phyloP scores from a whole-genome alignment of 306 rosid genomes.

The Prunus davidiana region DNA sequence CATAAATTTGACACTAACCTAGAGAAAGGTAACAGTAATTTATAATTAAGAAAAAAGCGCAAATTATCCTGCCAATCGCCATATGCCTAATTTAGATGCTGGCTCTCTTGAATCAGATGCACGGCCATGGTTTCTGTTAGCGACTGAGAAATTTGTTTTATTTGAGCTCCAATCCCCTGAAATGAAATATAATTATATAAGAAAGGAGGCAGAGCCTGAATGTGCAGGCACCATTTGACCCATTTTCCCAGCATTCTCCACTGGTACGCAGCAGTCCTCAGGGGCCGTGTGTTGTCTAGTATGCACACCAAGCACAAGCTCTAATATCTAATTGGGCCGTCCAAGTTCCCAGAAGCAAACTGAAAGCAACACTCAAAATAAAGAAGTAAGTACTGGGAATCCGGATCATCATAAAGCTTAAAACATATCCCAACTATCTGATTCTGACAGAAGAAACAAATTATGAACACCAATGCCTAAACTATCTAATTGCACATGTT shows the following conservation, averaged over 20 bases:
- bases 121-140: conserved; percentile 2
- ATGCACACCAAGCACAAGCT: conserved; percentile 1
- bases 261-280: conserved; percentile 17
- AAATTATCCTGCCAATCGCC: not conserved
- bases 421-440: not conserved
- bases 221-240: conserved; percentile 17
- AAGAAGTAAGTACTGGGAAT: not conserved
- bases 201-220: conserved; percentile 12
- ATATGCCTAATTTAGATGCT: conserved; percentile 4
- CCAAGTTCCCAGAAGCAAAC: conserved; percentile 96
- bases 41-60: not conserved
- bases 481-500: not conserved
- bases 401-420: not conserved
- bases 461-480: not conserved
- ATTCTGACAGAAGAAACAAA: not conserved
- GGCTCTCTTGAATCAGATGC: conserved; percentile 17
- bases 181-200: not conserved
- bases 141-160: not conserved
- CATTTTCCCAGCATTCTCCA: conserved; percentile 10
- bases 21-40: not conserved
- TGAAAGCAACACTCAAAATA: conserved; percentile 30
- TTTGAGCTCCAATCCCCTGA: conserved; percentile 10
- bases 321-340: conserved; percentile 93
- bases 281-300: conserved; percentile 9
- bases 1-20: not conserved